Percentiles rank a stretch among this genome's conserved stretches.
These are phyloP conservation scores for Suhomyces ambrosiae DNA, from an alignment of 1,139 yeast genomes.

Conservation along the genomic window DNA sequence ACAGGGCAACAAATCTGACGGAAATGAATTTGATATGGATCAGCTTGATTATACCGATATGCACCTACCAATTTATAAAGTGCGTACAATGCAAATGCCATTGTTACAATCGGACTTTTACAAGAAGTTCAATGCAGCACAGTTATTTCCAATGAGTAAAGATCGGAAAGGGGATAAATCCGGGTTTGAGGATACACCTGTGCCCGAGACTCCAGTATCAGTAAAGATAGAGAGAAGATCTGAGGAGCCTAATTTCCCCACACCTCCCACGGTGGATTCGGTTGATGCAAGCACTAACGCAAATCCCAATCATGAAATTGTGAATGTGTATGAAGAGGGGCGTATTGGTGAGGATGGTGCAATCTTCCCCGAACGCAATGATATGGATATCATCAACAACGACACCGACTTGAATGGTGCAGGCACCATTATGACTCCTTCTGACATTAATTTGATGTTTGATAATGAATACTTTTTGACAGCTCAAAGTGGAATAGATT, in stretches of 20 bases:
- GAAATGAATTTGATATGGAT: conserved; percentile 9
- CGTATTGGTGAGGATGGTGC: not conserved
- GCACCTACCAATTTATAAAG: conserved; percentile 18
- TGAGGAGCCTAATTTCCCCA: not conserved
- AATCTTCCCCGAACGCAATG: not conserved
- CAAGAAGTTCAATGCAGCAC: conserved; percentile 13
- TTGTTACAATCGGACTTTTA: conserved; percentile 9
- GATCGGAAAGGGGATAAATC: conserved; percentile 3
- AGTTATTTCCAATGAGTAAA: conserved; percentile 15
- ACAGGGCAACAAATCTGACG: conserved; percentile 2
- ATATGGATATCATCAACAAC: not conserved
- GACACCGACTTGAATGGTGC: conserved; percentile 1
- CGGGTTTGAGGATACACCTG: not conserved
- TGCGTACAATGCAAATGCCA: conserved; percentile 18
- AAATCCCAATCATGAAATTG: not conserved
- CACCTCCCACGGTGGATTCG: not conserved
- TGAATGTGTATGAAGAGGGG: not conserved
- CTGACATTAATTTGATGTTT: conserved; percentile 5
- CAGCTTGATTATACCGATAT: conserved; percentile 15
- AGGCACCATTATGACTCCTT: conserved; percentile 5
- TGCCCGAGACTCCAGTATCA: conserved; percentile 3
- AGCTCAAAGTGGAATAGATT: conserved; percentile 10
- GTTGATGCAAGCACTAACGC: not conserved
- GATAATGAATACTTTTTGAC: conserved; percentile 8
- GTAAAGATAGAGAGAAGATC: not conserved